Percentiles rank a stretch among this genome's conserved stretches.
These are phyloP conservation scores for Murraya koenigii DNA, from an alignment of 345 rosid genomes.

Conservation along the genomic window DNA sequence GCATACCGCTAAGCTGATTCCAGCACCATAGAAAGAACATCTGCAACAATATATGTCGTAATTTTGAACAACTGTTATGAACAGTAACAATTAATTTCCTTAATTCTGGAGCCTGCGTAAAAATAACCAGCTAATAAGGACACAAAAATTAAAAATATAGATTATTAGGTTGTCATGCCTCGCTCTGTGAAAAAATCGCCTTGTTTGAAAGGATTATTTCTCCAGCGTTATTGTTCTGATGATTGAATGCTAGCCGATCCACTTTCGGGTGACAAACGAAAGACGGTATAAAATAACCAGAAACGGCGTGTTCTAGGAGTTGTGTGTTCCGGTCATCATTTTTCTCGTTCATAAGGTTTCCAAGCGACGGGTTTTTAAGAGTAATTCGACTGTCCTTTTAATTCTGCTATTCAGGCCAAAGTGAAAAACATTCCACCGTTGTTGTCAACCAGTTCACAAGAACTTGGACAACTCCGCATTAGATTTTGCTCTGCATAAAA, in stretches of 20 bases:
- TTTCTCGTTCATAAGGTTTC: background rate
- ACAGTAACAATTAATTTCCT: no score
- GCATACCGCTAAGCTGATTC: background rate
- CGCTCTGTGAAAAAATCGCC: background rate
- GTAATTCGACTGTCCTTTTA: background rate
- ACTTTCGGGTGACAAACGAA: background rate
- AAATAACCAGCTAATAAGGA: no score
- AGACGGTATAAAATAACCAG: no score
- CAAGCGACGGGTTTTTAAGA: background rate
- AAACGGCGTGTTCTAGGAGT: background rate
- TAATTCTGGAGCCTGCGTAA: no score
- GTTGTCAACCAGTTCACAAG: background rate
- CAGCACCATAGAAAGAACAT: background rate
- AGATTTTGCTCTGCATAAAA: background rate
- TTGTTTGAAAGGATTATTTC: background rate
- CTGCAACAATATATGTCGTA: background rate
- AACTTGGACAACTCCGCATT: conserved; percentile 1
- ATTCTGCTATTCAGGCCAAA: conserved; percentile 5
- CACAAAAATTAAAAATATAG: no score
- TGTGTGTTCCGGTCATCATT: background rate
- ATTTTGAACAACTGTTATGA: background rate
- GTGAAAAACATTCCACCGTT: background rate
- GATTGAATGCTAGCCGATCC: background rate
- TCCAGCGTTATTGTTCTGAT: background rate
- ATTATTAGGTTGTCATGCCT: background rate